phyloP scores from a whole-genome alignment of 345 rosid species.

The Arabidopsis thaliana region DNA sequence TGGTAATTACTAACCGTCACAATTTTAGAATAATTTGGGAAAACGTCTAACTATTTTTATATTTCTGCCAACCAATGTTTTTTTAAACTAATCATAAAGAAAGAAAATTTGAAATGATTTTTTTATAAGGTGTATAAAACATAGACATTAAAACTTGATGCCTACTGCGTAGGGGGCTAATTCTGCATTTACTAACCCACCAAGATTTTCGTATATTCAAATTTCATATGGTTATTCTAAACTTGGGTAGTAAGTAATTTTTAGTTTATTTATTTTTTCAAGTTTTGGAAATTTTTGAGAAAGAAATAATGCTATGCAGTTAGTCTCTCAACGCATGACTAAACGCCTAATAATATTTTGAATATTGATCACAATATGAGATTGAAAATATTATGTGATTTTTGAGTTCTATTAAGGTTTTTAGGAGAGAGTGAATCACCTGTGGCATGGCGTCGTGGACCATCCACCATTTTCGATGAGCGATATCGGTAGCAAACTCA shows the following conservation, averaged over 20 bases:
- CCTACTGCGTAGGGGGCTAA: too few relatives aligned
- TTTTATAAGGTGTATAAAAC: too few relatives aligned
- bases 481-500: conserved; percentile 91
- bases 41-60: not conserved
- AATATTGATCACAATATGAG: not conserved
- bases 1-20: not conserved
- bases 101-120: not conserved
- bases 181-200: not conserved
- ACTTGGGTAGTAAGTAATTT: not conserved
- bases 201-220: not conserved
- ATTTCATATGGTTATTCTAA: not conserved
- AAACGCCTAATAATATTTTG: not conserved
- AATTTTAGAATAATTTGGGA: not conserved
- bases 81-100: not conserved
- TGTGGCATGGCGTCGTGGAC: conserved; percentile 95
- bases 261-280: not conserved
- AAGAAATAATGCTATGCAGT: not conserved
- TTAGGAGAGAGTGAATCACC: conserved; percentile 27
- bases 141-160: not conserved
- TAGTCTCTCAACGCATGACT: not conserved
- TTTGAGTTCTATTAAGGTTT: conserved; percentile 8
- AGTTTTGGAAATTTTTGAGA: too few relatives aligned
- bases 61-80: not conserved
- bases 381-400: not conserved
- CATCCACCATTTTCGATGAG: conserved; percentile 90